Evolutionary conservation across 306 rosid species (phyloP).

Genomic region (Nissolia schottii): DNA sequence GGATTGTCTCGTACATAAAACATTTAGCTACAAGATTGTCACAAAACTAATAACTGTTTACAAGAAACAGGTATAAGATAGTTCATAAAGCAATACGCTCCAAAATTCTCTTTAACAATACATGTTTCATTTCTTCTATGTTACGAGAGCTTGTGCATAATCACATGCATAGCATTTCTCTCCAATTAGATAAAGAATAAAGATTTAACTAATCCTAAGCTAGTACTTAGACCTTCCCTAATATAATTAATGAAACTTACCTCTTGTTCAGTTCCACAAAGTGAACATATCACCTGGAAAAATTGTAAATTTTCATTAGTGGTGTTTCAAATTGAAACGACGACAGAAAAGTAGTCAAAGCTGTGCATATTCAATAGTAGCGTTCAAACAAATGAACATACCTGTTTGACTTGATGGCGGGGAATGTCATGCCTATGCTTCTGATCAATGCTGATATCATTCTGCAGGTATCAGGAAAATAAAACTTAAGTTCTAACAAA

Average conservation of each 20-base stretch:
- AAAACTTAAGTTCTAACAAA: neutral
- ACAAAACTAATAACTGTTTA: neutral
- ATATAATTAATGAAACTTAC: slow-evolving; percentile 34
- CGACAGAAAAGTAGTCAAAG: neutral
- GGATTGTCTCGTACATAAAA: too few species aligned
- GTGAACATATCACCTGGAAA: slow-evolving; percentile 73
- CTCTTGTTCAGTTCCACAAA: slow-evolving; percentile 84
- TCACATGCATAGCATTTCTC: neutral
- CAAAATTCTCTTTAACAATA: neutral
- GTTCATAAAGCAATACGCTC: neutral
- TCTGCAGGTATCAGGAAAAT: slow-evolving; percentile 36
- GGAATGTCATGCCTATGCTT: slow-evolving; percentile 74
- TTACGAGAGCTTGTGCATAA: neutral
- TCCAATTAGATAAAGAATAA: neutral
- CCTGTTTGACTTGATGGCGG: slow-evolving; percentile 69
- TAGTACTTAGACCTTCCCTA: neutral
- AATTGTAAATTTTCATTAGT: slow-evolving; percentile 16
- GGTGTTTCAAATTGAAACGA: neutral
- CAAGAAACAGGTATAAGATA: neutral
- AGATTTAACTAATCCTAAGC: neutral
- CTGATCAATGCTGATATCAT: slow-evolving; percentile 52
- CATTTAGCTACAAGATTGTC: neutral
- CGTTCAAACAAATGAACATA: slow-evolving; percentile 3
- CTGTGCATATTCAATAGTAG: neutral
- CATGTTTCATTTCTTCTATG: neutral